These are phyloP conservation scores for Tetrapisispora iriomotensis DNA, from an alignment of 805 yeast genomes.

Conservation along the genomic window DNA sequence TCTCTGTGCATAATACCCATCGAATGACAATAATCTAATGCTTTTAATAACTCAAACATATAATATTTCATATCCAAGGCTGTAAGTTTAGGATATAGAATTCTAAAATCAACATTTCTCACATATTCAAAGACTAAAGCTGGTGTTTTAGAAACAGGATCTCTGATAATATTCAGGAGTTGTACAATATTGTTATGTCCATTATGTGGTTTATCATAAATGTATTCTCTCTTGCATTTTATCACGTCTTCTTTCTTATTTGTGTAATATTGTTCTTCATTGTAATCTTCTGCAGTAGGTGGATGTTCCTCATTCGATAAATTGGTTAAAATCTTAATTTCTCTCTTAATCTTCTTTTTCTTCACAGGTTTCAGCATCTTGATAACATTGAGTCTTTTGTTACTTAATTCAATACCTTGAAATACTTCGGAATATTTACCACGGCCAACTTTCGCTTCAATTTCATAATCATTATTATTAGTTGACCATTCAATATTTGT, in stretches of 20 bases:
- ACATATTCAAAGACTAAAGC: constrained; percentile 81
- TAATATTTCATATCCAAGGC: constrained; percentile 72
- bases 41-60: constrained; percentile 69
- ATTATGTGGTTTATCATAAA: constrained; percentile 27
- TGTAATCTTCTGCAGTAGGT: constrained; percentile 19
- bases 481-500: constrained; percentile 52
- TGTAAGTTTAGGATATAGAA: constrained; percentile 68
- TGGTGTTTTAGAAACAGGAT: constrained; percentile 71
- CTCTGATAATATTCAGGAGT: constrained; percentile 72
- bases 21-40: constrained; percentile 83
- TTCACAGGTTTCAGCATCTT: constrained; percentile 90
- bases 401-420: constrained; percentile 63
- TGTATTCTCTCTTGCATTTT: constrained; percentile 16
- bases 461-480: constrained; percentile 54
- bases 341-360: constrained; percentile 82
- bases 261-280: constrained; percentile 21
- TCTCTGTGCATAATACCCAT: constrained; percentile 96
- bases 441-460: constrained; percentile 75
- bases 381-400: constrained; percentile 61
- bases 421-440: constrained; percentile 96
- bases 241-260: constrained; percentile 21
- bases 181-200: constrained; percentile 61
- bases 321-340: constrained; percentile 78
- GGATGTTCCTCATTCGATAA: constrained; percentile 38
- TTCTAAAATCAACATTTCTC: constrained; percentile 72